These are phyloP conservation scores for Penicillium subrubescens DNA, from an alignment of 495 filamentous ascomycete species.

Conservation along the genomic window DNA sequence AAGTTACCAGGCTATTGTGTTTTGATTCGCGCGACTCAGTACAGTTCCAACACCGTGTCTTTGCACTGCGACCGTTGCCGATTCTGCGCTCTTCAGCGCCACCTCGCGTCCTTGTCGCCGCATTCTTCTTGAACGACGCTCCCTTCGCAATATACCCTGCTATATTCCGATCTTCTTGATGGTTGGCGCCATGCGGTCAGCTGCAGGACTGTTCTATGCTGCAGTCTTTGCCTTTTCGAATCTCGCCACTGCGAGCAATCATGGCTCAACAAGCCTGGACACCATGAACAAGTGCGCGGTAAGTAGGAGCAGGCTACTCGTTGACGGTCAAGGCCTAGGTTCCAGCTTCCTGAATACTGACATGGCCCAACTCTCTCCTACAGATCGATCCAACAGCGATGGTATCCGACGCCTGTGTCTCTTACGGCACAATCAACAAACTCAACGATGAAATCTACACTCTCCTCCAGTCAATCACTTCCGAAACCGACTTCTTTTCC, in stretches of 20 bases:
- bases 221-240: constrained; percentile 73
- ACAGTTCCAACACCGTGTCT: not conserved
- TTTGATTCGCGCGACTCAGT: not conserved
- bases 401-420: constrained; percentile 88
- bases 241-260: constrained; percentile 44
- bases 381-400: constrained; percentile 65
- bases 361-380: constrained; percentile 7
- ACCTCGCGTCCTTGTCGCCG: not conserved
- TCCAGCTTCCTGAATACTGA: constrained; percentile 1
- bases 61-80: constrained; percentile 7
- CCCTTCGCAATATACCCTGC: not conserved
- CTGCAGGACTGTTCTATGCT: constrained; percentile 70
- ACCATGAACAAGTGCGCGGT: constrained; percentile 64
- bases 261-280: constrained; percentile 41
- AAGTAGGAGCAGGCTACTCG: constrained; percentile 39
- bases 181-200: constrained; percentile 60
- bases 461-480: constrained; percentile 78
- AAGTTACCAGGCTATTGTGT: not conserved
- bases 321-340: not conserved
- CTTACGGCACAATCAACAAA: constrained; percentile 83
- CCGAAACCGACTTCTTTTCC: constrained; percentile 93
- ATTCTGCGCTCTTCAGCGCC: constrained; percentile 3
- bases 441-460: constrained; percentile 79
- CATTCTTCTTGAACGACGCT: not conserved
- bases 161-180: not conserved